Base-by-base conservation (phyloP, 768 basidiomycete genomes). In the Kwoniella newhampshirensis region DNA sequence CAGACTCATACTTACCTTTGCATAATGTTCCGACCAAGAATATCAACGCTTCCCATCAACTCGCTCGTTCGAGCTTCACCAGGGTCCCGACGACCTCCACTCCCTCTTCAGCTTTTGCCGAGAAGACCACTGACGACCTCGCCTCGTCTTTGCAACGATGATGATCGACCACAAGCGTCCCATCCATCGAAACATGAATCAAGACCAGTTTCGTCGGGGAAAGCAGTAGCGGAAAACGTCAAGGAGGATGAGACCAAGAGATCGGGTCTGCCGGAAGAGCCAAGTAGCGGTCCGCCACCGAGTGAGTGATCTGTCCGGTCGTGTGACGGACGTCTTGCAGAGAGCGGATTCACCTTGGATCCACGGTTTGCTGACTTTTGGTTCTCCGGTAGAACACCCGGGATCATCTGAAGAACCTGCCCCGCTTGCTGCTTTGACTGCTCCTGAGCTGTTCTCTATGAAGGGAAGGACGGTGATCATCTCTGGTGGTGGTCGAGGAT, bases 401-500 rank as follows among this genome's bases (percentile, higher is more conserved):
- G 32, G 13, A 32, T 32, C 32, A 13, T 32, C 32, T 32, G 32
- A 32, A 6, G 32, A 32, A 32, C 32, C 32, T 62, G 60, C 60
- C 15, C 61, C 64, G 4, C 61, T 64, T 11, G 66, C 64, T 17
- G 32, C 27, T 6, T 42, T 57, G 17, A 20, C 62, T 11, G 54
- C 59, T 3, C 64, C 59, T 6, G 54, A 62, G 27, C 60, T 75
- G 3, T 73, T 73, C 64, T 52, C 49, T 6, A 66, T 75, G 41
- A 37, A 54, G 1, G 49, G 54, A 36, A 67, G 66, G 13, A 67
- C 60, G 2, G 53, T 67, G 25, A 49, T 73, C 47, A 57, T 73
- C 41, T 71, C 74, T 1, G 74, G 74, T 8, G 74, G 62, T 0
- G 74, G 58, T 2, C 63, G 73, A 18, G 73, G 73, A 41, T 55